Percentiles rank a stretch among this genome's conserved stretches.
These are phyloP conservation scores for Tolypocladium nubicola DNA, from an alignment of 2,329 filamentous ascomycete genomes.

Conservation along the genomic window DNA sequence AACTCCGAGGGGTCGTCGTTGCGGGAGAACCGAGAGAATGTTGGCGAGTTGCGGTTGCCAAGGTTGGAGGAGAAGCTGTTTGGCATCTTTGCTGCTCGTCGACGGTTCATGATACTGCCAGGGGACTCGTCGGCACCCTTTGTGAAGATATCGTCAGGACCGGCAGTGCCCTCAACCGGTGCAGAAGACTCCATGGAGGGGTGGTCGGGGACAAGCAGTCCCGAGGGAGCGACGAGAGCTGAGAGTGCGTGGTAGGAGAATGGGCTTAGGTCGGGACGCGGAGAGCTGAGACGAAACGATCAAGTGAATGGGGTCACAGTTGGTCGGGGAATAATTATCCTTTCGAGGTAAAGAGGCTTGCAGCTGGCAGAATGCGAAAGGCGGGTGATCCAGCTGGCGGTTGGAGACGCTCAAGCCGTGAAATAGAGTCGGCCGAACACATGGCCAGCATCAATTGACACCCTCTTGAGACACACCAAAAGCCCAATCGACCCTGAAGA, in stretches of 20 bases:
- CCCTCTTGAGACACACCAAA: too few relatives aligned
- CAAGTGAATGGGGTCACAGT: background rate
- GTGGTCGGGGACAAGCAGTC: background rate
- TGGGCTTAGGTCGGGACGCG: background rate
- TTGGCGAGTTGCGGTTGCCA: conserved; percentile 7
- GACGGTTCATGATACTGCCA: conserved; percentile 7
- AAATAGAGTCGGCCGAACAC: background rate
- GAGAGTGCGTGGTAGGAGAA: background rate
- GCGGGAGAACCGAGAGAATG: background rate
- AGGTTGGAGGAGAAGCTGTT: conserved; percentile 19
- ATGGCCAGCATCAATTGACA: too few relatives aligned
- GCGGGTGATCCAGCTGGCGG: background rate
- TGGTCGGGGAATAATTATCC: background rate
- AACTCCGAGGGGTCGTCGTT: background rate
- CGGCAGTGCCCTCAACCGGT: background rate
- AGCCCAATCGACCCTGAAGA: too few relatives aligned
- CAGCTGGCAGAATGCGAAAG: background rate
- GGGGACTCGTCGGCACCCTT: background rate
- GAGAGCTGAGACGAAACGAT: background rate
- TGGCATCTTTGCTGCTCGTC: conserved; percentile 9
- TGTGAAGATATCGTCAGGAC: background rate
- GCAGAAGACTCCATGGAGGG: background rate
- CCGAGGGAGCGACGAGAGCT: background rate
- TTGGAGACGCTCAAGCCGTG: background rate
- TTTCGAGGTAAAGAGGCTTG: background rate